A percentile compares a stretch with the other conserved stretches of the same genome.
phyloP scores from a whole-genome alignment of 805 yeast species.

The Debaryomyces castellii region DNA sequence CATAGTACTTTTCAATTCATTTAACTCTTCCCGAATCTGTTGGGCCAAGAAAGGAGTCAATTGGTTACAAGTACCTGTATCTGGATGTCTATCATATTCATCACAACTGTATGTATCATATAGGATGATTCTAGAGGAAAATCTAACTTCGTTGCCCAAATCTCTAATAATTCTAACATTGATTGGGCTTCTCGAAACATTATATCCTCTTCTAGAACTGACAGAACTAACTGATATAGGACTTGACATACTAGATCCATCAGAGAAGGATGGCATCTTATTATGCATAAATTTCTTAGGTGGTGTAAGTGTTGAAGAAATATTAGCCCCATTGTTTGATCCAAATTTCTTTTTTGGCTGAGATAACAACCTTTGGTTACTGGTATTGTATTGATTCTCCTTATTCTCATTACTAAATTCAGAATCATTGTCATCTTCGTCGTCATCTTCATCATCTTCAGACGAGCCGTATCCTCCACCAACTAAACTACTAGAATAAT shows the following conservation, averaged over 20 bases:
- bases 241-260: slow-evolving; percentile 21
- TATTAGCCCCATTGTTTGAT: not conserved
- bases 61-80: slow-evolving; percentile 87
- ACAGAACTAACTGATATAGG: slow-evolving; percentile 33
- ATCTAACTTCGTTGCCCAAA: slow-evolving; percentile 44
- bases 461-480: slow-evolving; percentile 39
- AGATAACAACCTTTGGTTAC: not conserved
- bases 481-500: slow-evolving; percentile 26
- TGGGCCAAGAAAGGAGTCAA: slow-evolving; percentile 86
- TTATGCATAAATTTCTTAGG: slow-evolving; percentile 26
- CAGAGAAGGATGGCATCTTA: slow-evolving; percentile 29
- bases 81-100: slow-evolving; percentile 93
- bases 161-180: slow-evolving; percentile 3
- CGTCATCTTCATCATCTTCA: slow-evolving; percentile 24
- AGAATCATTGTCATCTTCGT: slow-evolving; percentile 11
- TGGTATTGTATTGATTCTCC: slow-evolving; percentile 1
- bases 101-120: slow-evolving; percentile 81
- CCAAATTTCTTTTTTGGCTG: slow-evolving; percentile 1
- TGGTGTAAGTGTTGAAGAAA: slow-evolving; percentile 15
- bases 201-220: slow-evolving; percentile 19
- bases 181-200: slow-evolving; percentile 2
- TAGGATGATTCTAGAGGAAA: slow-evolving; percentile 78
- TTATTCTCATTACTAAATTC: slow-evolving; percentile 1
- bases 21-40: slow-evolving; percentile 81
- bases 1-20: slow-evolving; percentile 78